These are phyloP conservation scores for Carpediemonas membranifera DNA, from an alignment of 78 protist genomes.

Conservation along the genomic window DNA sequence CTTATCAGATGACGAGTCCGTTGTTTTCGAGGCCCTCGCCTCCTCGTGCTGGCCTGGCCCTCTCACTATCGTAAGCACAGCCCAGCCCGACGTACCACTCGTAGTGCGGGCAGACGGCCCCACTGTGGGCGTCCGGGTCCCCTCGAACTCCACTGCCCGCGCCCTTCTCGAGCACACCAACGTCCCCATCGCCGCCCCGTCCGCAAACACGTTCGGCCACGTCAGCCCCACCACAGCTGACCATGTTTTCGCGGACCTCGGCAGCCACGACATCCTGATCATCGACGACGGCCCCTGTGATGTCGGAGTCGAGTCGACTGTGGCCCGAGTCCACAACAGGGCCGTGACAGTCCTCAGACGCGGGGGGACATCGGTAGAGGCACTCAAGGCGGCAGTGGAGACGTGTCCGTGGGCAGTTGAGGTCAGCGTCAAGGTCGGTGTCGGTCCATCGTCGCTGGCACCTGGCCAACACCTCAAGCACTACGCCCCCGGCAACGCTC, in stretches of 20 bases:
- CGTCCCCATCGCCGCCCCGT: conserved; percentile 55
- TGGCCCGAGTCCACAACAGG: conserved; percentile 3
- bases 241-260: conserved; percentile 42
- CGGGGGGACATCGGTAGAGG: conserved; percentile 14
- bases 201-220: conserved; percentile 54
- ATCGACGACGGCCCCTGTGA: conserved; percentile 11
- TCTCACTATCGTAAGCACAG: conserved; percentile 52
- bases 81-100: conserved; percentile 21
- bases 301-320: conserved; percentile 43
- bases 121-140: conserved; percentile 70
- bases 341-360: conserved; percentile 18
- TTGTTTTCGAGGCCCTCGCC: neutral
- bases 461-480: conserved; percentile 38
- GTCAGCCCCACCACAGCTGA: conserved; percentile 39
- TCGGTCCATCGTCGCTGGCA: neutral
- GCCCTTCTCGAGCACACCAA: conserved; percentile 1
- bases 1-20: no score
- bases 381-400: neutral
- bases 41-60: conserved; percentile 74
- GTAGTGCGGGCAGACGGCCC: conserved; percentile 56
- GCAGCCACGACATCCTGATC: neutral
- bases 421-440: neutral
- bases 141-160: conserved; percentile 43
- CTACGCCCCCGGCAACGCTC: conserved; percentile 42
- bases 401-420: no score